Percentiles rank a stretch among this genome's conserved stretches.
Conservation (phyloP, 139 green algal species). For the Spirogloea muscicola region DNA sequence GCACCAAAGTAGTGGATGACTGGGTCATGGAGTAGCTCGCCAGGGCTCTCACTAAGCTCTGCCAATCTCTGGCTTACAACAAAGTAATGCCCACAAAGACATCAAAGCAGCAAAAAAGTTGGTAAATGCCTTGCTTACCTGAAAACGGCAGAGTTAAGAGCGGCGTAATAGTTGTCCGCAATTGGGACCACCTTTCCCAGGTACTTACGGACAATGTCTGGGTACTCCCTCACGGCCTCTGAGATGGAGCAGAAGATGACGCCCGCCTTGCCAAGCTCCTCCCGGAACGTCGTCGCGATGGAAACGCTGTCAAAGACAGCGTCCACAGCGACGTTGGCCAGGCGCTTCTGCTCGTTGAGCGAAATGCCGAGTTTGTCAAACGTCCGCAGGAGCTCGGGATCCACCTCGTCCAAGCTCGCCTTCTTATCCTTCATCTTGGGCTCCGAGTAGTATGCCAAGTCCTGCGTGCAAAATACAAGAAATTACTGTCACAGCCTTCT, state of each 20-base stretch:
- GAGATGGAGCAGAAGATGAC: slow-evolving; percentile 97
- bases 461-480: too few species aligned
- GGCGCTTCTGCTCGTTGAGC: slow-evolving; percentile 94
- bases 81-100: too few species aligned
- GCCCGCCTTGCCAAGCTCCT: slow-evolving; percentile 87
- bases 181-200: slow-evolving; percentile 71
- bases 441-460: slow-evolving; percentile 91
- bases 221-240: slow-evolving; percentile 92
- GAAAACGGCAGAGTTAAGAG: slow-evolving; percentile 97
- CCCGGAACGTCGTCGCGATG: slow-evolving; percentile 96
- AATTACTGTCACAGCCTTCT: too few species aligned
- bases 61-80: too few species aligned
- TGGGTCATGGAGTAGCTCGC: too few species aligned
- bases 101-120: too few species aligned
- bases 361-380: slow-evolving; percentile 99
- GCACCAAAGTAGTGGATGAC: too few species aligned
- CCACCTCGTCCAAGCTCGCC: slow-evolving; percentile 67
- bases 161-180: slow-evolving; percentile 96
- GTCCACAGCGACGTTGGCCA: slow-evolving; percentile 96
- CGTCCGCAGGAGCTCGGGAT: slow-evolving; percentile 91
- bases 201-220: slow-evolving; percentile 87
- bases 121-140: too few species aligned
- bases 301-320: slow-evolving; percentile 98
- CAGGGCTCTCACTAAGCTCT: too few species aligned
- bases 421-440: slow-evolving; percentile 91